Percentiles rank a stretch among this genome's conserved stretches.
These are phyloP conservation scores for Aspergillus conjunctus DNA, from an alignment of 495 filamentous ascomycete genomes.

Conservation along the genomic window DNA sequence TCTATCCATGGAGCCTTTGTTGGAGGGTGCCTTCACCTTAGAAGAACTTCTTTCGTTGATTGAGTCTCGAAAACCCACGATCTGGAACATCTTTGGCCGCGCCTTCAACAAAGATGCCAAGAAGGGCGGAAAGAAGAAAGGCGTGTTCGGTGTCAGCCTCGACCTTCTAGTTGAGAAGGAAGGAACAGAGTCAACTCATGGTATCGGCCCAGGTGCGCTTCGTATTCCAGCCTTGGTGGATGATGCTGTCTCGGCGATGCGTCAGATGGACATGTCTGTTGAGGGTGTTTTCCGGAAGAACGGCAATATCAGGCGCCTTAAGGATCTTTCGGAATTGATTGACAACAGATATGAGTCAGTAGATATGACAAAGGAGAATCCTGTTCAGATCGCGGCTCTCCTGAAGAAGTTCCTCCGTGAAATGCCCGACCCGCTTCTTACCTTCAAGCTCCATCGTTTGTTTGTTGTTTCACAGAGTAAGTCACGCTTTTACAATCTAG, in stretches of 20 bases:
- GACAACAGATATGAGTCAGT: conserved; percentile 83
- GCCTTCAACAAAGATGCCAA: conserved; percentile 83
- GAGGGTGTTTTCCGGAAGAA: conserved; percentile 99
- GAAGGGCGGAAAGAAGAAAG: conserved; percentile 86
- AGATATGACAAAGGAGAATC: conserved; percentile 78
- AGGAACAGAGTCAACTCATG: conserved; percentile 92
- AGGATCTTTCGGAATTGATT: conserved; percentile 78
- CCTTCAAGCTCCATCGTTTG: conserved; percentile 89
- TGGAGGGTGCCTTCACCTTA: conserved; percentile 86
- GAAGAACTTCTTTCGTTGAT: conserved; percentile 95
- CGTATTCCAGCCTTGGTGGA: conserved; percentile 88
- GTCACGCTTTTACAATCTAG: conserved; percentile 26
- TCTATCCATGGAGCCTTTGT: conserved; percentile 88
- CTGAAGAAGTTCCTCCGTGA: conserved; percentile 95
- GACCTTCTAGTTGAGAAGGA: conserved; percentile 89
- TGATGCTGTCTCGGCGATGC: conserved; percentile 89
- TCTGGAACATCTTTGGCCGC: conserved; percentile 97
- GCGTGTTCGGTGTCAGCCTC: conserved; percentile 81
- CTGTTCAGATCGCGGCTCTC: conserved; percentile 91
- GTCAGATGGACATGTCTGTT: conserved; percentile 98
- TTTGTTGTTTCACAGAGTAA: conserved; percentile 87
- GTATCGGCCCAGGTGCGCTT: conserved; percentile 87
- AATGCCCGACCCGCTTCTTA: conserved; percentile 91
- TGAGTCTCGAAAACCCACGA: conserved; percentile 87
- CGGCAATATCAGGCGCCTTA: conserved; percentile 89